Percentiles rank a stretch among this genome's conserved stretches.
phyloP scores from a whole-genome alignment of 2,329 filamentous ascomycete species.

The Ampelomyces quisqualis region DNA sequence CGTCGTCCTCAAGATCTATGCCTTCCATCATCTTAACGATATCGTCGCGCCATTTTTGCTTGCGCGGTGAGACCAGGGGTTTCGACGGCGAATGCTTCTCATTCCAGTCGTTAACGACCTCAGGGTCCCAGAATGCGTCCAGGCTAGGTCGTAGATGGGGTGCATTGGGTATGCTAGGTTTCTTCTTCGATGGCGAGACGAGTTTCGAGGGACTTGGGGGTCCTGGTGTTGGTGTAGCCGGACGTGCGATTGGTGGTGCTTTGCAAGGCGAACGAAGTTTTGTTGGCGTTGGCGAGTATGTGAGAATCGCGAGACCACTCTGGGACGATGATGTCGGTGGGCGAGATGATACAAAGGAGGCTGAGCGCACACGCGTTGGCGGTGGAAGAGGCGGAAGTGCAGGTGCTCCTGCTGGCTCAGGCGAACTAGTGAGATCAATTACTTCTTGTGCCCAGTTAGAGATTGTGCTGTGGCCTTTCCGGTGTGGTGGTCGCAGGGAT shows the following conservation, averaged over 20 bases:
- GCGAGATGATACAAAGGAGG: constrained; percentile 32
- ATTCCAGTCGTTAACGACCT: constrained; percentile 41
- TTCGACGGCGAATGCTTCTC: constrained; percentile 42
- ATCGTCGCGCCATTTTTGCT: constrained; percentile 37
- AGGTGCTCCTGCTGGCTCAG: constrained; percentile 24
- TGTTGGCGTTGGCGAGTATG: constrained; percentile 39
- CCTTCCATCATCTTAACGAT: constrained; percentile 31
- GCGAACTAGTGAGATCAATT: constrained; percentile 36
- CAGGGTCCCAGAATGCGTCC: constrained; percentile 43
- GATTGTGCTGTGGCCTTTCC: constrained; percentile 30
- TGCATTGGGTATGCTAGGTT: constrained; percentile 31
- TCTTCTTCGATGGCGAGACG: constrained; percentile 42
- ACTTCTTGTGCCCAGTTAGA: constrained; percentile 38
- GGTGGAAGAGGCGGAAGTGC: constrained; percentile 13
- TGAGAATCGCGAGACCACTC: constrained; percentile 30
- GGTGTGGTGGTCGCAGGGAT: constrained; percentile 25
- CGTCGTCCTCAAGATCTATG: constrained; percentile 26
- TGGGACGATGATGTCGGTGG: constrained; percentile 34
- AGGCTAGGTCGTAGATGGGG: constrained; percentile 38
- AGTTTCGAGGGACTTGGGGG: constrained; percentile 36
- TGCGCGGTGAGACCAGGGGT: constrained; percentile 37
- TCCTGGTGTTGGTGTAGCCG: constrained; percentile 35
- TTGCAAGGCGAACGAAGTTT: constrained; percentile 40
- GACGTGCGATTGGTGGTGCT: constrained; percentile 32
- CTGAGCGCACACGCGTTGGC: constrained; percentile 21